These are phyloP conservation scores for Saccharum hybrid DNA, from an alignment of 202 grass and related monocot genomes.

Conservation along the genomic window DNA sequence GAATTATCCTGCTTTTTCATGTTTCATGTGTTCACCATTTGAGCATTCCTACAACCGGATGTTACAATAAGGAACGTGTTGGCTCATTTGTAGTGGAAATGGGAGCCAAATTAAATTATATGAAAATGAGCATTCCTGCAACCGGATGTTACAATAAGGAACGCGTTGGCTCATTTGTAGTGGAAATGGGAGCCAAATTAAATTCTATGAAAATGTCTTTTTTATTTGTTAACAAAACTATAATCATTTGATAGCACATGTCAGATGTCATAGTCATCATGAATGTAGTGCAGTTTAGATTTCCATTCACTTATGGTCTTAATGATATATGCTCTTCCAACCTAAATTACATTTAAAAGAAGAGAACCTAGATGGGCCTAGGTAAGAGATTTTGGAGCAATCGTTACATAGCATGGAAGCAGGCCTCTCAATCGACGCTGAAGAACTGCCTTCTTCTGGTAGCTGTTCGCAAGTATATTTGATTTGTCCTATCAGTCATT, in stretches of 20 bases:
- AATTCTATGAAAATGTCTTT: not conserved
- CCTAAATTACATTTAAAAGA: constrained; percentile 19
- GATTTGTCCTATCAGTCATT: constrained; percentile 21
- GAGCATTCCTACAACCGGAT: not conserved
- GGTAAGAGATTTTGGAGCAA: constrained; percentile 16
- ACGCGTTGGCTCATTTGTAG: not conserved
- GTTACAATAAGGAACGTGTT: not conserved
- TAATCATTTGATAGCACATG: not conserved
- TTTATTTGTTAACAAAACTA: constrained; percentile 7
- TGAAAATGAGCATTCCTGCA: not conserved
- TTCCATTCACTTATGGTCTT: not conserved
- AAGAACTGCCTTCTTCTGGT: constrained; percentile 17
- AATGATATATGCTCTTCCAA: not conserved
- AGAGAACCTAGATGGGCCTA: not conserved
- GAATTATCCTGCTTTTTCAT: not conserved
- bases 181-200: not conserved
- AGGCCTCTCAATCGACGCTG: constrained; percentile 18
- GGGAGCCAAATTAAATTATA: not conserved
- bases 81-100: not conserved
- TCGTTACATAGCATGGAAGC: not conserved
- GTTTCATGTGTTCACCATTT: not conserved
- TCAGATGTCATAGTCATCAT: not conserved
- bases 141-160: not conserved
- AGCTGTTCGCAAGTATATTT: constrained; percentile 5
- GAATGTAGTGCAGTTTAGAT: not conserved